Conservation (phyloP, 2,329 filamentous ascomycete species). For the Herpotrichia juniperi region DNA sequence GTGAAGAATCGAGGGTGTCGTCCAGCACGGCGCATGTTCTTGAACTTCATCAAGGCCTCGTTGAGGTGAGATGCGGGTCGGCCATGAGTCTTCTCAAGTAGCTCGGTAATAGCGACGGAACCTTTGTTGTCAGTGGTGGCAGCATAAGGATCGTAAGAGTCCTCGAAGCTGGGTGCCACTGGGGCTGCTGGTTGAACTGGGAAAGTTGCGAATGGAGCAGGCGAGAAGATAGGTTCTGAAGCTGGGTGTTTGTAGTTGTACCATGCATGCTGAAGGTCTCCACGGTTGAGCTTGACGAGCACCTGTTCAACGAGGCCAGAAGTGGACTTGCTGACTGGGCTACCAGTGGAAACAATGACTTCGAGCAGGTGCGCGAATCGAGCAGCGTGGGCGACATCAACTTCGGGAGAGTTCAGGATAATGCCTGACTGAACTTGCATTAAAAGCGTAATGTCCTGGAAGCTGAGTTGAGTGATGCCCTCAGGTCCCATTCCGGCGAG, state of each 20-base stretch:
- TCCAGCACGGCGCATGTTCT: conserved; percentile 90
- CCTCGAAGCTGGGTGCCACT: conserved; percentile 70
- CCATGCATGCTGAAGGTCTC: conserved; percentile 61
- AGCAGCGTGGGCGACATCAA: conserved; percentile 63
- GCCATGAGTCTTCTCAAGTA: conserved; percentile 80
- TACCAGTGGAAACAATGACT: conserved; percentile 58
- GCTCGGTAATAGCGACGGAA: conserved; percentile 86
- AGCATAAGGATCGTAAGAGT: conserved; percentile 89
- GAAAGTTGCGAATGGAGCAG: conserved; percentile 59
- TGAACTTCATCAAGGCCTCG: conserved; percentile 82
- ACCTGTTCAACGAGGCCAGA: conserved; percentile 64
- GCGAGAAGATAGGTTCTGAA: conserved; percentile 50
- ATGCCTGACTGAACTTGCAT: conserved; percentile 65
- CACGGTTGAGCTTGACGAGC: conserved; percentile 58
- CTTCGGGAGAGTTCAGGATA: conserved; percentile 52
- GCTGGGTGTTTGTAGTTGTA: conserved; percentile 61
- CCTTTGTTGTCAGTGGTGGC: conserved; percentile 92
- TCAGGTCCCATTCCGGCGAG: conserved; percentile 66
- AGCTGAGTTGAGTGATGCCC: conserved; percentile 62
- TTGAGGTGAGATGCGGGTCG: conserved; percentile 75
- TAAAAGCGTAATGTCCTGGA: conserved; percentile 62
- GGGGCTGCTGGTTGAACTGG: conserved; percentile 53
- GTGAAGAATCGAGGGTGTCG: conserved; percentile 95
- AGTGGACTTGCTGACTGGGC: conserved; percentile 62
- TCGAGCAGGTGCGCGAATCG: conserved; percentile 69